A percentile compares a stretch with the other conserved stretches of the same genome.
Evolutionary conservation across 768 basidiomycete genomes (phyloP).

Genomic region (Mrakia blollopis): DNA sequence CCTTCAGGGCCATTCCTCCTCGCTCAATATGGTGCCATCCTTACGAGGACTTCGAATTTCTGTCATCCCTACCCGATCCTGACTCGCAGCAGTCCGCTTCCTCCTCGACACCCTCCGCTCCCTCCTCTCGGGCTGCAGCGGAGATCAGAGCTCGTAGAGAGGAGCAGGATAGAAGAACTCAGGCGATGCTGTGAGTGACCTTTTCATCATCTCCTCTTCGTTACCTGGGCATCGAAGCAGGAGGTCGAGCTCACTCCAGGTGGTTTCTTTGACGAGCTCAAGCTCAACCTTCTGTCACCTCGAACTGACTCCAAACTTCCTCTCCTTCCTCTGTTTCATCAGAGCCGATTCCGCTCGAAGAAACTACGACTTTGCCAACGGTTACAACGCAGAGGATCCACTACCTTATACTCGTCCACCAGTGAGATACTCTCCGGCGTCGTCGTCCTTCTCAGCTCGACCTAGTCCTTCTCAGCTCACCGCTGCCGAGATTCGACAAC

Average conservation of each 20-base stretch:
- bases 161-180: not conserved
- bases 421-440: not conserved
- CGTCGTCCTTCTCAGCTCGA: not conserved
- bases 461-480: not conserved
- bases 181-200: not conserved
- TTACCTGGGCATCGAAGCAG: not conserved
- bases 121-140: not conserved
- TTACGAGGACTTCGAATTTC: constrained; percentile 63
- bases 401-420: not conserved
- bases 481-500: not conserved
- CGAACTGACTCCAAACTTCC: not conserved
- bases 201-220: not conserved
- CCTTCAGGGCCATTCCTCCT: constrained; percentile 51
- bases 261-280: not conserved
- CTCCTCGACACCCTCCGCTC: not conserved
- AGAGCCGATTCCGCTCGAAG: not conserved
- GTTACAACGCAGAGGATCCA: not conserved
- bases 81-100: constrained; percentile 45
- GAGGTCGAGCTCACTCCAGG: too few relatives aligned
- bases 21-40: constrained; percentile 70
- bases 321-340: not conserved
- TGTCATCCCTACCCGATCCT: constrained; percentile 55
- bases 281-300: not conserved
- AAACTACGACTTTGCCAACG: not conserved
- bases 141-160: not conserved